phyloP scores from a whole-genome alignment of 306 rosid genomes.

The Sicyos edulis region DNA sequence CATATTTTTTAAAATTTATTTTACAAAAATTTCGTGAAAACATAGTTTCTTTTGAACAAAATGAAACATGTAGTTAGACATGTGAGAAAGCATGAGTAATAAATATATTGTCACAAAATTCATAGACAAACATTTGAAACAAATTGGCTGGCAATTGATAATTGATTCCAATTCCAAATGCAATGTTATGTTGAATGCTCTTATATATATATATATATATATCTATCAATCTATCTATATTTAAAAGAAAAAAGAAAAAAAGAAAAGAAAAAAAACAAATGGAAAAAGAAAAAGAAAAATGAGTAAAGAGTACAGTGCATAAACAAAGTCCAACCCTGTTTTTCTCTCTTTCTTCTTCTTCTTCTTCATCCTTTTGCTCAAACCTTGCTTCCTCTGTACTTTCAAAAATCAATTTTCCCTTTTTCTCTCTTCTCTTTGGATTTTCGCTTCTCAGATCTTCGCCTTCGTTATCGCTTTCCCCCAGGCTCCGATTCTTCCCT shows the following conservation, averaged over 20 bases:
- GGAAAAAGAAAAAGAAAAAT: background rate
- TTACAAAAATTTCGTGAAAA: background rate
- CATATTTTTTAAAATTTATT: background rate
- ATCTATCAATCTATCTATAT: no score
- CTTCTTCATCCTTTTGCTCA: conserved; percentile 20
- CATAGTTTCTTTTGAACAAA: no score
- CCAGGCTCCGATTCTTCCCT: background rate
- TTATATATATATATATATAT: no score
- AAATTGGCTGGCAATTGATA: background rate
- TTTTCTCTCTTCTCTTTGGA: background rate
- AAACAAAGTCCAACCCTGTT: conserved; percentile 3
- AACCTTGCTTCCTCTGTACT: conserved; percentile 15
- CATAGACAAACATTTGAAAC: background rate
- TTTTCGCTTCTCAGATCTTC: background rate
- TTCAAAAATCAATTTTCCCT: background rate
- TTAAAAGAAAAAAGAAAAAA: background rate
- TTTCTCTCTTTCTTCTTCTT: background rate
- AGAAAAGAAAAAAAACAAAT: background rate
- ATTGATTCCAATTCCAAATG: background rate
- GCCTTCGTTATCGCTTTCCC: background rate
- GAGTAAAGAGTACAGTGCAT: background rate
- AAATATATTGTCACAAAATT: background rate
- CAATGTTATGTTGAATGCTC: background rate
- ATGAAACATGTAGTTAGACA: no score
- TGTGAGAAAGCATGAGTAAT: background rate